Evolutionary conservation across 192 early-diverging fungal species (phyloP).

Genomic region (Allomyces macrogynus): DNA sequence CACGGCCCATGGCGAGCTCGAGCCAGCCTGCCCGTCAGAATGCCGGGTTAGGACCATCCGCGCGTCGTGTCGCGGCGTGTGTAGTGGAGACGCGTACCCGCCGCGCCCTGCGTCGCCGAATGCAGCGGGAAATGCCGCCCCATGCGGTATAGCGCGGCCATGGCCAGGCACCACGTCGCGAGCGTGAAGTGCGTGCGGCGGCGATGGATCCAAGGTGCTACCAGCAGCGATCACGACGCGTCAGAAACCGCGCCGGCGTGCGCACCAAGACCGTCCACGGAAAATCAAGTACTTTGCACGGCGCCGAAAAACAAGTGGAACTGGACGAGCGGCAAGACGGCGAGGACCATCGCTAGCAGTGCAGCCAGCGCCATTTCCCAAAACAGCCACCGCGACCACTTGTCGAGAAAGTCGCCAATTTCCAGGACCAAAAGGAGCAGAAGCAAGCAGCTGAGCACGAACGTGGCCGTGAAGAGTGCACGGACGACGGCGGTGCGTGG

Average conservation of each 20-base stretch:
- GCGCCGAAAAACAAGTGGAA: slow-evolving; percentile 32
- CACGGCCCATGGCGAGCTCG: slow-evolving; percentile 55
- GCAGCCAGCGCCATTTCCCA: slow-evolving; percentile 53
- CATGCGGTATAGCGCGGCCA: slow-evolving; percentile 7
- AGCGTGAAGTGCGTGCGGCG: slow-evolving; percentile 4
- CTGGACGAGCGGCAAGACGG: slow-evolving; percentile 58
- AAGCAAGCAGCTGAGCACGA: slow-evolving; percentile 53
- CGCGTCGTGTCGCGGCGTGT: too few species aligned
- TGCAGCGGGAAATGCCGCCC: neutral
- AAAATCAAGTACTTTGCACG: too few species aligned
- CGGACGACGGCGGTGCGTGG: slow-evolving; percentile 40
- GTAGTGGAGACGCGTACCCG: too few species aligned
- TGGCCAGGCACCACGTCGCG: slow-evolving; percentile 16
- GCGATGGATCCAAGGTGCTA: neutral
- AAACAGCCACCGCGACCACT: slow-evolving; percentile 45
- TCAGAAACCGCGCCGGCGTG: slow-evolving; percentile 1
- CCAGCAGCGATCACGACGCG: neutral
- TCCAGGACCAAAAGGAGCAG: slow-evolving; percentile 70
- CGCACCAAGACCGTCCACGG: too few species aligned
- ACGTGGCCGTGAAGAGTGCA: slow-evolving; percentile 50
- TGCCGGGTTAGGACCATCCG: slow-evolving; percentile 5
- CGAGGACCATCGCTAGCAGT: slow-evolving; percentile 44
- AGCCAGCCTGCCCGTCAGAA: slow-evolving; percentile 10
- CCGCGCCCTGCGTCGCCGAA: slow-evolving; percentile 17
- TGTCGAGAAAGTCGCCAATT: slow-evolving; percentile 45